These are phyloP conservation scores for Colletotrichum tropicicola DNA, from an alignment of 2,329 filamentous ascomycete genomes.

Conservation along the genomic window DNA sequence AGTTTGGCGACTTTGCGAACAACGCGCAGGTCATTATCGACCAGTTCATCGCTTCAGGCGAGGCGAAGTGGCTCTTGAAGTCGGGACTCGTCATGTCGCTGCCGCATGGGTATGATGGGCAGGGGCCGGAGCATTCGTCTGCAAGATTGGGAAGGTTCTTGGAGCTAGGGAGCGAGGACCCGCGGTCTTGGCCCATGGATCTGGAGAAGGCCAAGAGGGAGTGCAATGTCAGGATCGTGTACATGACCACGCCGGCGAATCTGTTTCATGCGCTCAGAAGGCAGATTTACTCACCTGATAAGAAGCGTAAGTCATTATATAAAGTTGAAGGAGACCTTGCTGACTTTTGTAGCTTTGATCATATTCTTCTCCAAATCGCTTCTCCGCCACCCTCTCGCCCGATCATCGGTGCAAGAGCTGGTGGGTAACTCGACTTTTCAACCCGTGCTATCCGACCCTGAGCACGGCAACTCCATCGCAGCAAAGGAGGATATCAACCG, in stretches of 20 bases:
- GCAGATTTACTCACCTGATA: slow-evolving; percentile 98
- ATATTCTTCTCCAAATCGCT: slow-evolving; percentile 99
- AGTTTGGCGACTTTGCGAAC: slow-evolving; percentile 99
- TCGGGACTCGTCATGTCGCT: slow-evolving; percentile 95
- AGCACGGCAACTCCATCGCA: slow-evolving; percentile 80
- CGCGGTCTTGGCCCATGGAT: slow-evolving; percentile 83
- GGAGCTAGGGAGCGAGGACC: slow-evolving; percentile 96
- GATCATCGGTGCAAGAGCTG: slow-evolving; percentile 90
- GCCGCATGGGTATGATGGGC: slow-evolving; percentile 96
- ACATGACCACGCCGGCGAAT: slow-evolving; percentile 96
- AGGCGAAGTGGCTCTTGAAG: slow-evolving; percentile 98
- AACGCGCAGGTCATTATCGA: slow-evolving; percentile 99
- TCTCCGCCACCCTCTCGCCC: slow-evolving; percentile 90
- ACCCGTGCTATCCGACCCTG: slow-evolving; percentile 95
- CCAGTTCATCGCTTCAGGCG: slow-evolving; percentile 96
- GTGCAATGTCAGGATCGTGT: slow-evolving; percentile 98
- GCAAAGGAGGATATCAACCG: slow-evolving; percentile 91
- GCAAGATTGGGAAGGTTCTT: slow-evolving; percentile 96
- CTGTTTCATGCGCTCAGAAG: slow-evolving; percentile 94
- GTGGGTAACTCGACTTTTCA: slow-evolving; percentile 90
- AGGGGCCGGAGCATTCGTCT: slow-evolving; percentile 98
- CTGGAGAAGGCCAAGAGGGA: slow-evolving; percentile 96
- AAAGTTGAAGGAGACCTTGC: too few relatives aligned
- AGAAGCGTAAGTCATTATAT: slow-evolving; percentile 88
- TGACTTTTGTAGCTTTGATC: slow-evolving; percentile 72